Conservation (phyloP, 2,329 filamentous ascomycete genomes). For the Paradendryphiella salina region DNA sequence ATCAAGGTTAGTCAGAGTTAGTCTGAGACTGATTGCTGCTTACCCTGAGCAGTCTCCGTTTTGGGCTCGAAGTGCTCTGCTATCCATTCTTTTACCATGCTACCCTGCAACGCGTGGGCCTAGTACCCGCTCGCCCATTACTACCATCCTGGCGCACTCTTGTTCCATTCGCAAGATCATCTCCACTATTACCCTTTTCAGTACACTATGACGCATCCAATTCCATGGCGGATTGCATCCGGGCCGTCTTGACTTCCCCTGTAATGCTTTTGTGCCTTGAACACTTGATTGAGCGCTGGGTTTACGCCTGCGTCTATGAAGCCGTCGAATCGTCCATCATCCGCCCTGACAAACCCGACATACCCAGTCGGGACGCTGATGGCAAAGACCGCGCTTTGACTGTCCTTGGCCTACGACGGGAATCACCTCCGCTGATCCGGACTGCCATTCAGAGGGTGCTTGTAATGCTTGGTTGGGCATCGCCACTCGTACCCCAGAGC, state of each 20-base stretch:
- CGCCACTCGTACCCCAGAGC: conserved; percentile 4
- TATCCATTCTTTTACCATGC: conserved; percentile 42
- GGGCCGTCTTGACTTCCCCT: conserved; percentile 33
- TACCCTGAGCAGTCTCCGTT: conserved; percentile 29
- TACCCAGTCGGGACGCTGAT: conserved; percentile 29
- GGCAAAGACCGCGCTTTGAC: conserved; percentile 26
- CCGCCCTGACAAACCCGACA: conserved; percentile 37
- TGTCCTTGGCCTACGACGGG: conserved; percentile 29
- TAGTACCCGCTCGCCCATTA: conserved; percentile 33
- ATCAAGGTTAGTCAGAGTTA: conserved; percentile 23
- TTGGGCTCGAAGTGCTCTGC: conserved; percentile 34
- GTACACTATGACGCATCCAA: conserved; percentile 19
- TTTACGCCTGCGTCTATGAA: conserved; percentile 34
- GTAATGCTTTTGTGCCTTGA: conserved; percentile 32
- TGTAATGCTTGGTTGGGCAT: conserved; percentile 32
- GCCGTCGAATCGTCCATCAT: conserved; percentile 37
- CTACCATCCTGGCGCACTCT: conserved; percentile 35
- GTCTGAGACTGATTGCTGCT: conserved; percentile 1
- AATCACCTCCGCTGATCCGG: conserved; percentile 29
- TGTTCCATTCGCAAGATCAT: conserved; percentile 35
- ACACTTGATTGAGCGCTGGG: conserved; percentile 33
- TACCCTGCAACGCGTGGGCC: conserved; percentile 37
- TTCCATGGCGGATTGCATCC: conserved; percentile 19
- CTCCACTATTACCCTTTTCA: conserved; percentile 32
- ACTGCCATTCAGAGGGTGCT: conserved; percentile 31